Evolutionary conservation across 306 rosid species (phyloP), one percentile per base, ranked within the genome.

Genomic region (Quercus variabilis): DNA sequence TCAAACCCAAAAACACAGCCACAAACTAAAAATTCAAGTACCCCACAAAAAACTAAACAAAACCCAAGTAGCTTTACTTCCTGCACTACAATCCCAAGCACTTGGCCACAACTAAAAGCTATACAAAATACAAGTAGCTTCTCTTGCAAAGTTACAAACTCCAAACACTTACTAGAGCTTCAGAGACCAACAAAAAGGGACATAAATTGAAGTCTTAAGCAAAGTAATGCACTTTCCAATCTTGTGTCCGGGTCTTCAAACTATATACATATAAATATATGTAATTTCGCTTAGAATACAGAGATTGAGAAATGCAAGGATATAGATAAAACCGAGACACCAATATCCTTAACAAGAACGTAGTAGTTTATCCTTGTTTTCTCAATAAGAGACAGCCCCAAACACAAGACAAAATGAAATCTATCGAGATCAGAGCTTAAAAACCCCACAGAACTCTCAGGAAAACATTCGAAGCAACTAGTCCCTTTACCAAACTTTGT

Each of bases 401-500:
- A 84, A 78, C 91, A 87, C 88, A 74, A 89, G 77, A 74, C 78
- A 81, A 82, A 77, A 86, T 77, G 74, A 49, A 79, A 85, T 78
- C 80, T 75, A 76, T 83, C 80, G 80, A 90, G 92, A 91, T 90
- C 92, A 90, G 94, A 83, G 83, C 80, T 75, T 54, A 31, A 80
- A 49, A 84, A 76, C 71, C 80, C 11, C 74, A 74, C 78, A 80
- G 94, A 92, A 90, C 90, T 78, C 43, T 46, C 77, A 51, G 33
- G 80, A 68, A 69, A 73, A 46, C 76, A 77, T 17, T 30, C 76
- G 14, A 74, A 20, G 55, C 13, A 69, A 55, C 65, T 25, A 30
- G 17, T 13, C 54, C 17, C 4, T 49, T 10, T 12, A 13, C 13
- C 30, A 20, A 46, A 49, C 46, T 58, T 38, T n/a, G 38, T 73